Evolutionary conservation across 495 filamentous ascomycete species (phyloP), one percentile per base, ranked within the genome.

Genomic region (Xylaria flabelliformis): DNA sequence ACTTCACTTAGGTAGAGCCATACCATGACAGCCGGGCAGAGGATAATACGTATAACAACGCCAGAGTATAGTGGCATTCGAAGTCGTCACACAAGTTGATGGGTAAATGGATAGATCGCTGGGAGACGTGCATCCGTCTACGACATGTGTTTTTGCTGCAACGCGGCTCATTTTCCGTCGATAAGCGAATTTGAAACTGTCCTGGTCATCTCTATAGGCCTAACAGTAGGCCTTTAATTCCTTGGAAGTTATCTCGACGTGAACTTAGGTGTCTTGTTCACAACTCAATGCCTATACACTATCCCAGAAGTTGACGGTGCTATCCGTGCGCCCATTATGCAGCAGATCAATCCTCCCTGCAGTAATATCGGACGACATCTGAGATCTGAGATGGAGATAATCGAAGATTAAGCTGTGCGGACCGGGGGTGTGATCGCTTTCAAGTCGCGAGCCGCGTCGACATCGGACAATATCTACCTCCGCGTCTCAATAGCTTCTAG

Each of bases 401-500:
- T 55, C 13, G 34, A 36, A 41, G 50, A 67, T 44, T 44, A 6
- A n/a, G 26, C 4, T 50, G 9, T n/a, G 19, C 4, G 10, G 8
- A 9, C 17, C 12, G 3, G 58, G 58, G 17, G 15, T 44, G 19
- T 50, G 63, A 65, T 48, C 12, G 6, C 42, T 50, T 32, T 21
- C 51, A 34, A 21, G 44, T 50, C 26, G 15, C 29, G 24, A 26
- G 48, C 65, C 65, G 65, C 17, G 46, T 62, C 24, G 17, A 62
- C 19, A 61, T 62, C 67, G 55, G 67, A 70, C 50, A 17, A 62
- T 55, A 70, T 70, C 29, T 21, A 32, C 36, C 41, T 50, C 67
- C 67, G 67, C 24, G 67, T 70, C 67, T 70, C 67, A 62, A 50
- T 17, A 62, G 41, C 67, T 62, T 70, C 67, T 17, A 46, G 67